These are phyloP conservation scores for Neurospora hispaniola DNA, from an alignment of 495 filamentous ascomycete species.

Conservation along the genomic window DNA sequence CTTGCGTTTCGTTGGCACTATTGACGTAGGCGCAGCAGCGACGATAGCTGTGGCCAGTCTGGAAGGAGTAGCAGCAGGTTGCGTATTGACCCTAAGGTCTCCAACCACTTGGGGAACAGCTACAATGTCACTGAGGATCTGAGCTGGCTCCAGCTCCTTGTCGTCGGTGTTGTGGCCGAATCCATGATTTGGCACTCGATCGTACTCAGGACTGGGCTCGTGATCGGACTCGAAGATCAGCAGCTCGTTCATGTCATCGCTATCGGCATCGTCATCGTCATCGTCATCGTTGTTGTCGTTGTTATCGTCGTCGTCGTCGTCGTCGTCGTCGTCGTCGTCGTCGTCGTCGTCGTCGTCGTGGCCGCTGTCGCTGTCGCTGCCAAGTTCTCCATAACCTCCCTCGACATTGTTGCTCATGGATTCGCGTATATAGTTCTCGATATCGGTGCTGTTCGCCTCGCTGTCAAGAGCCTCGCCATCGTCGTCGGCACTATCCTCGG, in stretches of 20 bases:
- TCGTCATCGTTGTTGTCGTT: no score
- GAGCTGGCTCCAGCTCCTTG: conserved; percentile 9
- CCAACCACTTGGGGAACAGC: not conserved
- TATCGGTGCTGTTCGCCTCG: not conserved
- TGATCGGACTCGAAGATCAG: not conserved
- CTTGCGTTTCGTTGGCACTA: not conserved
- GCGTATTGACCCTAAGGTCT: not conserved
- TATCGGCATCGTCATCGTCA: not conserved
- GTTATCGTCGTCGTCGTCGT: no score
- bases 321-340: no score
- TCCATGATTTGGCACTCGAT: not conserved
- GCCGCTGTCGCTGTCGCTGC: not conserved
- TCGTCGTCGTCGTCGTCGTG: no score
- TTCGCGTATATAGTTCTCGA: not conserved
- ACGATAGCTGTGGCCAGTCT: not conserved
- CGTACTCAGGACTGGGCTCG: not conserved
- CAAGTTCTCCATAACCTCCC: not conserved
- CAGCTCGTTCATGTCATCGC: not conserved
- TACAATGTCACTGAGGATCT: conserved; percentile 14
- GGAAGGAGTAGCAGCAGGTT: not conserved
- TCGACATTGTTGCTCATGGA: not conserved
- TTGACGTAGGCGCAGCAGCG: not conserved
- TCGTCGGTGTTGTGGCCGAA: not conserved
- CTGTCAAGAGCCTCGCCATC: not conserved
- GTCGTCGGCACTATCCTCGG: not conserved